Evolutionary conservation across 257 asterid genomes (phyloP), one percentile per base, ranked within the genome.

Genomic region (Solanum pimpinellifolium): DNA sequence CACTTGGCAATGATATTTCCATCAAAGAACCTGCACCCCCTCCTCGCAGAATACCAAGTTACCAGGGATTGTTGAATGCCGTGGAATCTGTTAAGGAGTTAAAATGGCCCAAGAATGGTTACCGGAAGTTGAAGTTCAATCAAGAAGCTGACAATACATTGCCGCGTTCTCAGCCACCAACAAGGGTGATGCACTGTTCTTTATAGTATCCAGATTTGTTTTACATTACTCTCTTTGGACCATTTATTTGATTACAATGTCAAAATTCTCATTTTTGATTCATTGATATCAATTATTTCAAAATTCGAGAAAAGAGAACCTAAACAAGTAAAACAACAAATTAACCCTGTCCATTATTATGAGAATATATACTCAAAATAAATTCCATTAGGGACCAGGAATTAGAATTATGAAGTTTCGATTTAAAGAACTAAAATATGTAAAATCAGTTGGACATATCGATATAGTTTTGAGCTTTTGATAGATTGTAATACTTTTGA

Each of bases 21-120:
- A 84, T 85, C 88, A 88, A 81, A 73, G 89, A 89, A 77, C 90
- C 88, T 9, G 92, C 88, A 74, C 92, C 85, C 27, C 96, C 94
- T 65, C 98, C 95, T 21, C 87, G 93, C 62, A 97, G 92, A 91
- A 91, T 94, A 84, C 98, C 99, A 18, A 95, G 98, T 87, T 90
- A 95, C 88, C 93, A 97, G 5, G 96, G 96, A 11, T 88, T 97
- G 18, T 89, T 97, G 76, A 93, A 92, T 91, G 92, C 93, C 33
- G 88, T 94, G 94, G 99, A 94, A 84, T 91, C 94, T 60, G 95
- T 95, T n/a, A 88, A 92, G 83, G 92, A 94, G 74, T 89, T 93
- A 90, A 94, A 94, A 88, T 95, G 96, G 96, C 65, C 96, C 35
- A 95, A 92, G 91, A 93, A 92, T 92, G 96, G 97, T 86, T 97